Conservation (phyloP, 371 early-diverging fungal species). For the Fennellomyces sp. region DNA sequence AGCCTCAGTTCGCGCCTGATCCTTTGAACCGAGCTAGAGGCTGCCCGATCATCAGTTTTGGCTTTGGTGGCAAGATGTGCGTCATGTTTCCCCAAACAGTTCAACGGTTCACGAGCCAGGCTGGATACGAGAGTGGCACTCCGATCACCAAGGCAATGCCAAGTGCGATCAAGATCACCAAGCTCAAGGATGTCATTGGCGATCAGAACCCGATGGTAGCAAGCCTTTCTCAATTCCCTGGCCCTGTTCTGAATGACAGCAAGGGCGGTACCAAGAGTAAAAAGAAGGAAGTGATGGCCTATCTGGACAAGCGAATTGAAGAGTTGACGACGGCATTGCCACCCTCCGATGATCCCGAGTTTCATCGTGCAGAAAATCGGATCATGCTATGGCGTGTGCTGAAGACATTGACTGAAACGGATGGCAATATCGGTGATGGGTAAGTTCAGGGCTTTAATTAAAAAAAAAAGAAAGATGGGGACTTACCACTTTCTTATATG, state of each 20-base stretch:
- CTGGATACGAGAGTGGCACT: constrained; percentile 36
- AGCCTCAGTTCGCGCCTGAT: constrained; percentile 43
- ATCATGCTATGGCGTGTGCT: constrained; percentile 67
- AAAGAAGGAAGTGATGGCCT: constrained; percentile 67
- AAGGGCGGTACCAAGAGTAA: constrained; percentile 59
- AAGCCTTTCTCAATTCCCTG: constrained; percentile 42
- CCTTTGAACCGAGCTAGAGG: constrained; percentile 72
- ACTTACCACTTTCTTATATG: not conserved
- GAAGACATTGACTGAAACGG: constrained; percentile 63
- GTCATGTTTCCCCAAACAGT: constrained; percentile 75
- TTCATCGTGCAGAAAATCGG: constrained; percentile 27
- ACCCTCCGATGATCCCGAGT: constrained; percentile 22
- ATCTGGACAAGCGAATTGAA: constrained; percentile 54
- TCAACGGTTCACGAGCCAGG: constrained; percentile 58
- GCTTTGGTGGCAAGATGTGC: constrained; percentile 87
- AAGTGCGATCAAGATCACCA: constrained; percentile 56
- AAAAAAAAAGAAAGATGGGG: not conserved
- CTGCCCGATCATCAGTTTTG: constrained; percentile 79
- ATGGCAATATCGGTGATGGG: constrained; percentile 71
- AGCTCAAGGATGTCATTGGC: constrained; percentile 41
- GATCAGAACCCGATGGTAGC: constrained; percentile 22
- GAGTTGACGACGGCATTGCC: constrained; percentile 33
- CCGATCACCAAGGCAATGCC: constrained; percentile 61
- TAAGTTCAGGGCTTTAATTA: constrained; percentile 30
- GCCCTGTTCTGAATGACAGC: constrained; percentile 65